phyloP scores from a whole-genome alignment of 2,329 filamentous ascomycete species.

The Westerdykella ornata region DNA sequence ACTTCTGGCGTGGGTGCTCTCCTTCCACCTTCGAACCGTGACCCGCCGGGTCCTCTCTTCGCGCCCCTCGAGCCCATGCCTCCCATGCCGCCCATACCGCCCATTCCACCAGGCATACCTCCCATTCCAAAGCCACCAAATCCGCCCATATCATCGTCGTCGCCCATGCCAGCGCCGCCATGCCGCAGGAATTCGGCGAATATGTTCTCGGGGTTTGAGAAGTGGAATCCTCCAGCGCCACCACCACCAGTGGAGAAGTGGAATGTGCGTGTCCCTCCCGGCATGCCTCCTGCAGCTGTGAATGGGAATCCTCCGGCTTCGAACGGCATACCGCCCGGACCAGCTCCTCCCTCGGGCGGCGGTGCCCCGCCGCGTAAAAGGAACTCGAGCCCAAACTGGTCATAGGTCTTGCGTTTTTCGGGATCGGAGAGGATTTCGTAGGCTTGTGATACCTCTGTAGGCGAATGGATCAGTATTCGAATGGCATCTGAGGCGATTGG shows the following conservation, averaged over 20 bases:
- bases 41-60: constrained; percentile 22
- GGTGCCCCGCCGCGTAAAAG: constrained; percentile 73
- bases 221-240: constrained; percentile 64
- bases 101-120: constrained; percentile 29
- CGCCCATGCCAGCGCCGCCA: constrained; percentile 40
- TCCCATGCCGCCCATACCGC: constrained; percentile 41
- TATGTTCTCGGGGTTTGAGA: constrained; percentile 75
- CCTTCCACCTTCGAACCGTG: constrained; percentile 35
- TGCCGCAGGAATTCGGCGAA: constrained; percentile 76
- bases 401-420: constrained; percentile 92
- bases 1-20: constrained; percentile 67
- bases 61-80: constrained; percentile 29
- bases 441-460: constrained; percentile 78
- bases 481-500: too few species aligned
- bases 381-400: constrained; percentile 91
- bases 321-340: constrained; percentile 41
- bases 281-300: constrained; percentile 53
- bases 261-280: constrained; percentile 53
- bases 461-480: constrained; percentile 10
- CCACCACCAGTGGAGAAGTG: constrained; percentile 56
- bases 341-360: constrained; percentile 44
- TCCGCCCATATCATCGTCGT: constrained; percentile 48
- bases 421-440: constrained; percentile 97
- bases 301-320: constrained; percentile 47
- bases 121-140: constrained; percentile 38